Conservation (phyloP, 495 filamentous ascomycete genomes). For the Cercophora sp. region DNA sequence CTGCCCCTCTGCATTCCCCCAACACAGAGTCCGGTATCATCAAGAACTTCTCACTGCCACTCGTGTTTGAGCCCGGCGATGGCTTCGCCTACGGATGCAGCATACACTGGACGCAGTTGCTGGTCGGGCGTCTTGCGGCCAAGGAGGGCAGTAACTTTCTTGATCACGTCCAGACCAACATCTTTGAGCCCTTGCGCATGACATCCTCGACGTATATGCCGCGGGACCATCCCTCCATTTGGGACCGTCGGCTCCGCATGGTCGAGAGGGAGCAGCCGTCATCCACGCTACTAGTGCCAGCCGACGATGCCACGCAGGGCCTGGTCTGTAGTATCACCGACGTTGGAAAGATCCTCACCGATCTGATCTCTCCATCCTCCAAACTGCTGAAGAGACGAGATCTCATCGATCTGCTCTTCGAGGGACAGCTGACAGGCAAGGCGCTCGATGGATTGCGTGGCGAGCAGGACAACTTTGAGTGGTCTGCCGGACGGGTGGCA, state of each 20-base stretch:
- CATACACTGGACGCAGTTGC: slow-evolving; percentile 20
- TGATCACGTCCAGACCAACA: not conserved
- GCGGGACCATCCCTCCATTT: not conserved
- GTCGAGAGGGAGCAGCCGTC: not conserved
- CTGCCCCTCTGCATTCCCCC: not conserved
- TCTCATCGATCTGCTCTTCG: slow-evolving; percentile 5
- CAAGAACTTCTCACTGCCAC: slow-evolving; percentile 8
- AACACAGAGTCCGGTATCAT: not conserved
- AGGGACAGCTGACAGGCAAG: not conserved
- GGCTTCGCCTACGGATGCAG: slow-evolving; percentile 25
- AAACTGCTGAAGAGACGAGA: not conserved
- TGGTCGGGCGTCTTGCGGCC: slow-evolving; percentile 16
- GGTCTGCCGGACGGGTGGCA: not conserved
- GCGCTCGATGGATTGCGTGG: not conserved
- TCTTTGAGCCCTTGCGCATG: slow-evolving; percentile 10
- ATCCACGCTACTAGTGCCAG: not conserved
- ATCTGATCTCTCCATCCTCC: not conserved
- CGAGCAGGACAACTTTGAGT: slow-evolving; percentile 9
- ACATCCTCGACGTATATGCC: slow-evolving; percentile 16
- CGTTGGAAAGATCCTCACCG: not conserved
- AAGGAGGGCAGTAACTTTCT: slow-evolving; percentile 14
- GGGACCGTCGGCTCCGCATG: slow-evolving; percentile 15
- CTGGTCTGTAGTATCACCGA: slow-evolving; percentile 7
- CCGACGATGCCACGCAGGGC: slow-evolving; percentile 6
- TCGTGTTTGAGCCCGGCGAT: slow-evolving; percentile 25